Evolutionary conservation across 2,329 filamentous ascomycete genomes (phyloP).

Genomic region (Hypoxylon sp.): DNA sequence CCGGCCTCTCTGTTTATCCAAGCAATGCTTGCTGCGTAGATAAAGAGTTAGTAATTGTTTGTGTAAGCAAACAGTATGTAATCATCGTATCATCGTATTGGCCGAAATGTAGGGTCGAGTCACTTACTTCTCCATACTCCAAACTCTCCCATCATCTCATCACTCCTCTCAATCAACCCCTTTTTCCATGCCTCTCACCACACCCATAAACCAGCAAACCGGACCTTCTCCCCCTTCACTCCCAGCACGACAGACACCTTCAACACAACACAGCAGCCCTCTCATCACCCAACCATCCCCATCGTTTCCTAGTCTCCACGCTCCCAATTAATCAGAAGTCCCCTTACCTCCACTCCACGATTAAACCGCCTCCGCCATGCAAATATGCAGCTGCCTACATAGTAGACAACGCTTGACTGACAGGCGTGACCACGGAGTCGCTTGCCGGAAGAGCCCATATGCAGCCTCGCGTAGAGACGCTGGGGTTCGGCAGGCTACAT

Average conservation of each 20-base stretch:
- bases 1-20: neutral
- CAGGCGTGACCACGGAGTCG: conserved; percentile 14
- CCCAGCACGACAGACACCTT: neutral
- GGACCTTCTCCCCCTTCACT: neutral
- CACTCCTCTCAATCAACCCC: neutral
- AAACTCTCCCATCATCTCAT: neutral
- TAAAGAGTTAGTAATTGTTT: neutral
- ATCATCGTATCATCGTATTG: neutral
- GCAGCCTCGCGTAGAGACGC: conserved; percentile 12
- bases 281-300: neutral
- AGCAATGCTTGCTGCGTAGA: neutral
- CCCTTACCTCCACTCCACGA: neutral
- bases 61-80: neutral
- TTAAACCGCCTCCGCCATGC: conserved; percentile 15
- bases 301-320: neutral
- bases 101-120: neutral
- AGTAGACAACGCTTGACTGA: conserved; percentile 25
- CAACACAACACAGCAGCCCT: neutral
- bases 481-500: conserved; percentile 7
- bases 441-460: conserved; percentile 20
- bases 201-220: neutral
- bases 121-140: neutral
- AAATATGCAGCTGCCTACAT: conserved; percentile 9
- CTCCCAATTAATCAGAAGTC: conserved; percentile 1
- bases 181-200: neutral